These are phyloP conservation scores for Microstroma glucosiphilum DNA, from an alignment of 1,284 basidiomycete species.

Conservation along the genomic window DNA sequence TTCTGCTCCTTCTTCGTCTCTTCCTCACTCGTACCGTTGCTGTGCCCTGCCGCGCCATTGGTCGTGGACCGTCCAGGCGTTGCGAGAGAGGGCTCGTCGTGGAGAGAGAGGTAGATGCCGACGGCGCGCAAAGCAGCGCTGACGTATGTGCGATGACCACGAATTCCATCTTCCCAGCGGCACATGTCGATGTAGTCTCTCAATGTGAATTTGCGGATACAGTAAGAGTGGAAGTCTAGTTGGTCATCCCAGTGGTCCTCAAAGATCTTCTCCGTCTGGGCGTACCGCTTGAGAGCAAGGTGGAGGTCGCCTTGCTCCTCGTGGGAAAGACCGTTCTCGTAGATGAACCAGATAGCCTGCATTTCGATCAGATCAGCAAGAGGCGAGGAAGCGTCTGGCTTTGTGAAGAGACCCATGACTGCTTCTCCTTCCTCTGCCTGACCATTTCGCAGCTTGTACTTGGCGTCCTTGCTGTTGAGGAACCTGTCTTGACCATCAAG, in stretches of 20 bases:
- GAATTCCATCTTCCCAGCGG: conserved; percentile 72
- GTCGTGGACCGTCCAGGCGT: conserved; percentile 45
- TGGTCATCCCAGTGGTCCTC: conserved; percentile 89
- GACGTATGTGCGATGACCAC: conserved; percentile 69
- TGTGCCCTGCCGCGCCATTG: conserved; percentile 19
- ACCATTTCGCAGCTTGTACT: conserved; percentile 74
- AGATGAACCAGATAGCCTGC: conserved; percentile 85
- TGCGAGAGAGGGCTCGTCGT: conserved; percentile 62
- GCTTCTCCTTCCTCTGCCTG: conserved; percentile 57
- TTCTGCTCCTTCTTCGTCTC: conserved; percentile 86
- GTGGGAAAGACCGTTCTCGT: conserved; percentile 73
- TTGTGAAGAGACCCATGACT: conserved; percentile 42
- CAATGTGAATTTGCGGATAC: conserved; percentile 80
- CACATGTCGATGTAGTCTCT: conserved; percentile 74
- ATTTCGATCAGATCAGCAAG: conserved; percentile 84
- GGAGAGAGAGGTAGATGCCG: conserved; percentile 65
- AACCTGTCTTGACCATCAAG: conserved; percentile 94
- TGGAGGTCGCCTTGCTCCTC: conserved; percentile 64
- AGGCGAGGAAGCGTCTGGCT: conserved; percentile 60
- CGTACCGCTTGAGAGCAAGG: conserved; percentile 80
- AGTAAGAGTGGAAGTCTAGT: conserved; percentile 96
- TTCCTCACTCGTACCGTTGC: conserved; percentile 46
- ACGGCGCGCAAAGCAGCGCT: conserved; percentile 67
- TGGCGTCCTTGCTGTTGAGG: conserved; percentile 87
- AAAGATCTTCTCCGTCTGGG: conserved; percentile 74